Base-by-base conservation (phyloP, 2,329 filamentous ascomycete species). In the Coniochaeta sp. region DNA sequence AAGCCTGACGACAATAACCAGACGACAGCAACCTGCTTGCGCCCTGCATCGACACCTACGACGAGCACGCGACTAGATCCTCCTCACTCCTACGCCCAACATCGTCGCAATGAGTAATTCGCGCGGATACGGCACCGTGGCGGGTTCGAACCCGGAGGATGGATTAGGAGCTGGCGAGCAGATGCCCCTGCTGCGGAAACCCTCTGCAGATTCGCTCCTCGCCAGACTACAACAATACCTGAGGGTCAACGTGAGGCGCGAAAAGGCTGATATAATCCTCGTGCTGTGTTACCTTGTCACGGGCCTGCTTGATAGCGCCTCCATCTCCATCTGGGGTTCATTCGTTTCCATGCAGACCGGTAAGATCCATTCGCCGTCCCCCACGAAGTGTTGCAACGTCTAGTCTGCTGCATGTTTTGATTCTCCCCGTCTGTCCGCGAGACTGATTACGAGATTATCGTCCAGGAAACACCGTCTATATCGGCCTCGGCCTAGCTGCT, bases 331-430 rank as follows among this genome's bases (percentile, higher is more conserved):
- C 47, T 93, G 89, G 87, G 88, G 89, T 14, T 87, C 87, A 2
- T 93, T 93, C 67, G 89, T 91, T 44, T 90, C 87, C 67, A 93
- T 93, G 89, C 90, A 93, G 70, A 93, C 89, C 34, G 89, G 89
- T 84, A 68, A 64, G 22, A 52, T 52, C 47, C 2, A 2, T 24
- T 14, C 22, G 43, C 19, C n/a, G n/a, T n/a, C 9, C 38, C 11
- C 17, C 38, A 7, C 17, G 6, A 9, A n/a, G 16, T n/a, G 6
- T 40, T n/a, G 3, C 3, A 3, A 4, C 16, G 6, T 11, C 38
- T 19, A n/a, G n/a, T 11, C 38, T 19, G 6, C 38, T 40, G 38
- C 4, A 17, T 17, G 16, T 14, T 4, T 17, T 14, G 6, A 16
- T 4, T 7, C 36, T 33, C 36, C 16, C n/a, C n/a, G n/a, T n/a